Evolutionary conservation across 176 grass and related monocot species (phyloP).

Genomic region (Raddia guianensis): DNA sequence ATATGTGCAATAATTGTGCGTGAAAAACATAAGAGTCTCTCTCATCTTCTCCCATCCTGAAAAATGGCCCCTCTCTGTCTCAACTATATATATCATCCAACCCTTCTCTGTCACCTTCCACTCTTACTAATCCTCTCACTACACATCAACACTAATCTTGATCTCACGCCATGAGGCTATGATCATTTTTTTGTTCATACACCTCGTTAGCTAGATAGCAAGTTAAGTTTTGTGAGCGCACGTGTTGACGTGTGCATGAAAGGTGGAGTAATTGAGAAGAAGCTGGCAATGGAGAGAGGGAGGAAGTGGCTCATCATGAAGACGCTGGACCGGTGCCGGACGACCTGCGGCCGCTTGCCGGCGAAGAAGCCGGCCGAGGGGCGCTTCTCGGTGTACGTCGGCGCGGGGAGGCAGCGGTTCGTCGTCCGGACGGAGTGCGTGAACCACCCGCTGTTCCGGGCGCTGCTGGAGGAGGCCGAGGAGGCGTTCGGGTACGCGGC

Average conservation of each 20-base stretch:
- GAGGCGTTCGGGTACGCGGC: slow-evolving; percentile 53
- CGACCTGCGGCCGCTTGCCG: background rate
- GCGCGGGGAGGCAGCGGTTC: slow-evolving; percentile 50
- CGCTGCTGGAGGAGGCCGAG: slow-evolving; percentile 63
- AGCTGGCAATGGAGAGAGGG: slow-evolving; percentile 22
- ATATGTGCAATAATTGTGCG: slow-evolving; percentile 27
- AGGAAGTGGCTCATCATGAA: slow-evolving; percentile 54
- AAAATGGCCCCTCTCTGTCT: background rate
- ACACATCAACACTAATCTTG: background rate
- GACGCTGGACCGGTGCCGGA: slow-evolving; percentile 56
- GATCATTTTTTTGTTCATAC: background rate
- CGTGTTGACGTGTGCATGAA: slow-evolving; percentile 10
- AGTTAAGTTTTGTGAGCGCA: background rate
- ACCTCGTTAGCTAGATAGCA: background rate
- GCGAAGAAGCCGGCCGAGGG: slow-evolving; percentile 30
- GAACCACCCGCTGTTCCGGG: slow-evolving; percentile 60
- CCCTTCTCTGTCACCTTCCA: background rate
- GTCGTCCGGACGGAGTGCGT: slow-evolving; percentile 51
- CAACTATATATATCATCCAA: background rate
- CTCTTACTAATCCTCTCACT: slow-evolving; percentile 17
- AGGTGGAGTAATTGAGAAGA: slow-evolving; percentile 19
- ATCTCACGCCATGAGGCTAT: background rate
- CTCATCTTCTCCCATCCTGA: slow-evolving; percentile 15
- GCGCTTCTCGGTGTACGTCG: slow-evolving; percentile 56
- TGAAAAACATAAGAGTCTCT: background rate